Conservation (phyloP, 129 eudicot species). For the Deinandra increscens region DNA sequence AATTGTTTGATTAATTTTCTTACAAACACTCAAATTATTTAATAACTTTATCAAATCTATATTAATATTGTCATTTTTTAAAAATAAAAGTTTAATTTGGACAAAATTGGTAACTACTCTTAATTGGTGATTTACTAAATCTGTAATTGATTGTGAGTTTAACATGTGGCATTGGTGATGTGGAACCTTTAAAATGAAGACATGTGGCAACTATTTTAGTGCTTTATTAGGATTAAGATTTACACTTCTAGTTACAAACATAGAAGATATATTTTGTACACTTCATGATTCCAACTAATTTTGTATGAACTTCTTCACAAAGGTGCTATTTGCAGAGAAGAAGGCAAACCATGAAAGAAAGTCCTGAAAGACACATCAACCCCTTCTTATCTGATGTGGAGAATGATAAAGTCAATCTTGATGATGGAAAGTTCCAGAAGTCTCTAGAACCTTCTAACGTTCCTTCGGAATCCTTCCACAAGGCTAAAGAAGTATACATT, state of each 20-base stretch:
- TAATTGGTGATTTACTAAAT: too few relatives aligned
- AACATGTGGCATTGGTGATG: too few relatives aligned
- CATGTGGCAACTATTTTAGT: too few relatives aligned
- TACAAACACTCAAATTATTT: too few relatives aligned
- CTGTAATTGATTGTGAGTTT: too few relatives aligned
- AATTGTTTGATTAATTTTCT: too few relatives aligned
- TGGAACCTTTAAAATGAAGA: too few relatives aligned
- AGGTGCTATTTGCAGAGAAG: background rate
- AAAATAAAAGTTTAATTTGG: too few relatives aligned
- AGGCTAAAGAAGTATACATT: slow-evolving; percentile 22
- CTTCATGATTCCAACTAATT: background rate
- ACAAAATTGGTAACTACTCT: too few relatives aligned
- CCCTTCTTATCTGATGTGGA: slow-evolving; percentile 35
- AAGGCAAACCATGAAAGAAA: slow-evolving; percentile 41
- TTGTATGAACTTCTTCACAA: background rate
- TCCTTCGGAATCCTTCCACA: slow-evolving; percentile 12
- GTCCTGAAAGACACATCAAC: slow-evolving; percentile 26
- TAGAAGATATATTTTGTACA: slow-evolving; percentile 11
- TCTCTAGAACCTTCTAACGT: slow-evolving; percentile 23
- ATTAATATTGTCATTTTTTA: too few relatives aligned
- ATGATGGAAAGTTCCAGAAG: slow-evolving; percentile 30
- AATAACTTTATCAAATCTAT: too few relatives aligned
- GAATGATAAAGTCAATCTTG: slow-evolving; percentile 32
- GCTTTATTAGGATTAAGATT: too few relatives aligned
- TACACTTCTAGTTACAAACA: background rate